A percentile compares a stretch with the other conserved stretches of the same genome.
Evolutionary conservation across 176 grass and related monocot genomes (phyloP).

Genomic region (barley (Hordeum vulgare)): MorexV3_pseudomolecules_assembly NC_058518.1:250202745-250203244

Average conservation of each 20-base stretch:
- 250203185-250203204: not conserved
- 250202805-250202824: not conserved
- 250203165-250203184: not conserved
- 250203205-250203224: not conserved
- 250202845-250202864: not conserved
- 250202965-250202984: not conserved
- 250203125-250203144: not conserved
- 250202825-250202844: not conserved
- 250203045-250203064: too few relatives aligned
- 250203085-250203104: not conserved
- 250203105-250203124: not conserved
- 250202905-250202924: not conserved
- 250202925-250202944: not conserved
- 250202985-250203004: not conserved
- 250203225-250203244: not conserved
- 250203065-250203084: not conserved
- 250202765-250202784: constrained; percentile 54
- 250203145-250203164: not conserved
- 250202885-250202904: constrained; percentile 5
- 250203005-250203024: not conserved
- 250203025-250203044: not conserved
- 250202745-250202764: constrained; percentile 60
- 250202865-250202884: not conserved
- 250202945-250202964: not conserved
- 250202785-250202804: constrained; percentile 83